A percentile compares a stretch with the other conserved stretches of the same genome.
Evolutionary conservation across 106 monocot genomes (phyloP).

Genomic region (Dioscorea alata): DNA sequence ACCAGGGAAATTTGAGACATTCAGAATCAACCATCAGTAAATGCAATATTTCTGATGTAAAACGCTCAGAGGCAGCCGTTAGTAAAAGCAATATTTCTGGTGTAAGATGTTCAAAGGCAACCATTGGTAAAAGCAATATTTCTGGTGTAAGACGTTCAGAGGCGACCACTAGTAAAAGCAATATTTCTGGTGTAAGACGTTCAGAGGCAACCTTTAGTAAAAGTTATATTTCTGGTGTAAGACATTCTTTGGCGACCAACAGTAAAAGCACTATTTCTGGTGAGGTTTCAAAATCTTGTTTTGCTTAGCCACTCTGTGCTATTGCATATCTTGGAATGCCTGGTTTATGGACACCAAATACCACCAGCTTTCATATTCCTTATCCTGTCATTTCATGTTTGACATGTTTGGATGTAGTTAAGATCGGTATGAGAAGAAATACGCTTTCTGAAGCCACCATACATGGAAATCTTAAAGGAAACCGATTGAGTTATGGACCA

Average conservation of each 20-base stretch:
- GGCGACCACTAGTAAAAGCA: neutral
- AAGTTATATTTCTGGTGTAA: neutral
- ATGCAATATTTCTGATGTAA: neutral
- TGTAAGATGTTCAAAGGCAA: neutral
- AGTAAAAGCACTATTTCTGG: neutral
- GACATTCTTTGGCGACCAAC: neutral
- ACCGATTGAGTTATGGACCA: slow-evolving; percentile 5
- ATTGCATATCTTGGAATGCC: no score
- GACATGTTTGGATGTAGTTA: slow-evolving; percentile 1
- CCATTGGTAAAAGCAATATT: neutral
- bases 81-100: neutral
- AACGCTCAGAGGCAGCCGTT: neutral
- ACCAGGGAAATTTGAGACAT: neutral
- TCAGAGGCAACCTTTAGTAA: neutral
- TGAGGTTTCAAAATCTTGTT: neutral
- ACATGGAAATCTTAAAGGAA: neutral
- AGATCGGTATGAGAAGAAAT: slow-evolving; percentile 6
- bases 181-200: neutral
- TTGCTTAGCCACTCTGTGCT: no score
- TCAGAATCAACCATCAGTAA: neutral
- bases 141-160: neutral
- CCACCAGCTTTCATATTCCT: no score
- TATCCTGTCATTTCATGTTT: neutral
- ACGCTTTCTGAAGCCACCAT: neutral
- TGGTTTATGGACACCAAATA: no score